These are phyloP conservation scores for Emericellopsis terricola DNA, from an alignment of 495 filamentous ascomycete species.

Conservation along the genomic window DNA sequence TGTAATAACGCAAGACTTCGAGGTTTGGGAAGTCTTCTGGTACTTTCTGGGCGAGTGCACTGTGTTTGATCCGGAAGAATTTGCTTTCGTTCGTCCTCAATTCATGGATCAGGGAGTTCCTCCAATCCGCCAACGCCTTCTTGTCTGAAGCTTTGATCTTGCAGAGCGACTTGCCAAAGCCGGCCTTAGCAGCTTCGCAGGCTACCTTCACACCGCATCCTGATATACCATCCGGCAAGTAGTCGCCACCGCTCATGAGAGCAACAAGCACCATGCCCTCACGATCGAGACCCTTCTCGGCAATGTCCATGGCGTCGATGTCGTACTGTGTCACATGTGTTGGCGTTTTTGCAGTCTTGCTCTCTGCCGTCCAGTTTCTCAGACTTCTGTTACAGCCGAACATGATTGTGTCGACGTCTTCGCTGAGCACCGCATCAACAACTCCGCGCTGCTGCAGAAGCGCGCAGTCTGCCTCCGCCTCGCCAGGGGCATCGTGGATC, in stretches of 20 bases:
- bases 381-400: constrained; percentile 70
- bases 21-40: constrained; percentile 68
- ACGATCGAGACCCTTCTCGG: constrained; percentile 42
- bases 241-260: constrained; percentile 92
- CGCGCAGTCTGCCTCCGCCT: constrained; percentile 95
- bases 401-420: constrained; percentile 97
- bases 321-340: constrained; percentile 80
- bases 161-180: constrained; percentile 69
- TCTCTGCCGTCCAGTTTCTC: constrained; percentile 70
- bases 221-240: constrained; percentile 74
- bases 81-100: constrained; percentile 70
- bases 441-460: constrained; percentile 65
- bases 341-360: constrained; percentile 33
- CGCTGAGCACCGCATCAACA: constrained; percentile 89
- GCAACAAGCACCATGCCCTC: constrained; percentile 91
- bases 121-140: constrained; percentile 49
- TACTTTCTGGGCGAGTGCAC: constrained; percentile 48
- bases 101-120: constrained; percentile 54
- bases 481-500: constrained; percentile 75
- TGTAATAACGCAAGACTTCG: constrained; percentile 71
- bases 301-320: constrained; percentile 29
- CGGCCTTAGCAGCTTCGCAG: constrained; percentile 75
- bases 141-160: constrained; percentile 29
- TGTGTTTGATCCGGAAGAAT: constrained; percentile 60
- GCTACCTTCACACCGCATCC: constrained; percentile 76